Percentiles rank a stretch among this genome's conserved stretches.
Evolutionary conservation across 208 protist species (phyloP).

Genomic region (Leishmania tarentolae): DNA sequence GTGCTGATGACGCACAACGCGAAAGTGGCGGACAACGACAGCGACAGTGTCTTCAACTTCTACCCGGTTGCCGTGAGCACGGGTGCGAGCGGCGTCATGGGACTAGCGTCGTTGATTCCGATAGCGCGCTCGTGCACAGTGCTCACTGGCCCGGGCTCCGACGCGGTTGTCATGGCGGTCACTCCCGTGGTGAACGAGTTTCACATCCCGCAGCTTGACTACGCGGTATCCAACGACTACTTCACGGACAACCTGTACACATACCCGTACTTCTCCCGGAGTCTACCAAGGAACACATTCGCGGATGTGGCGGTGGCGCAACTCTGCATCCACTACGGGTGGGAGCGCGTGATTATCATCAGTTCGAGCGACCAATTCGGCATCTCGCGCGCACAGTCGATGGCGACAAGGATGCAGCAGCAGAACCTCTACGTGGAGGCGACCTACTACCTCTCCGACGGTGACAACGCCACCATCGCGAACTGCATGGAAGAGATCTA

Average conservation of each 20-base stretch:
- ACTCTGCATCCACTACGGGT: conserved; percentile 70
- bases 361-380: conserved; percentile 65
- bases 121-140: conserved; percentile 72
- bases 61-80: conserved; percentile 68
- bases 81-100: conserved; percentile 63
- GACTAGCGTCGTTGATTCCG: conserved; percentile 67
- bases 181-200: conserved; percentile 86
- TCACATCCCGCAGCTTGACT: conserved; percentile 74
- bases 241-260: conserved; percentile 56
- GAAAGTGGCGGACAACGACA: conserved; percentile 23
- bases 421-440: conserved; percentile 78
- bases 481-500: conserved; percentile 66
- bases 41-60: conserved; percentile 46
- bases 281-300: conserved; percentile 50
- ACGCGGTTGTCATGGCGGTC: conserved; percentile 53
- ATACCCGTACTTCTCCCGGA: conserved; percentile 85
- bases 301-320: conserved; percentile 62
- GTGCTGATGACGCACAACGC: conserved; percentile 58
- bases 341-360: conserved; percentile 86
- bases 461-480: conserved; percentile 24
- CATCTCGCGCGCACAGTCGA: conserved; percentile 38
- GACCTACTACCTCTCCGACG: conserved; percentile 48
- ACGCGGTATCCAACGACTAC: conserved; percentile 62
- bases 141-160: conserved; percentile 64
- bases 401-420: conserved; percentile 51